A percentile compares a stretch with the other conserved stretches of the same genome.
These are phyloP conservation scores for Fusarium sp. DNA, from an alignment of 2,329 filamentous ascomycete genomes.

Conservation along the genomic window DNA sequence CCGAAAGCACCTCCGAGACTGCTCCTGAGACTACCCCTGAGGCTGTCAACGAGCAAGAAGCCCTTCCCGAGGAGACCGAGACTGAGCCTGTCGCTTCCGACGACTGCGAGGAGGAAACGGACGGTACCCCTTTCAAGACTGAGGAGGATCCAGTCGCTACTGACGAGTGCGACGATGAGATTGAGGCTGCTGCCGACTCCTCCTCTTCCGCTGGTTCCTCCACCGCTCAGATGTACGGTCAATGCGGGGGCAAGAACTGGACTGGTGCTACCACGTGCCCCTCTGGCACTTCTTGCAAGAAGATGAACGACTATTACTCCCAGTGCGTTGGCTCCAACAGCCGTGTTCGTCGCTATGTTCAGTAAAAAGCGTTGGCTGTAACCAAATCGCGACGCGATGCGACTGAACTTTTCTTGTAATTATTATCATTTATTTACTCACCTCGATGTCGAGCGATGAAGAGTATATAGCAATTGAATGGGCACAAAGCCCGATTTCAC, in stretches of 20 bases:
- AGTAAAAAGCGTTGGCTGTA: background rate
- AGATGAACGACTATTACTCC: slow-evolving; percentile 29
- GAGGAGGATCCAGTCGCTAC: background rate
- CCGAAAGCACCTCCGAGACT: background rate
- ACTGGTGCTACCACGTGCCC: slow-evolving; percentile 16
- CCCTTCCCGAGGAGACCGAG: background rate
- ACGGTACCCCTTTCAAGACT: background rate
- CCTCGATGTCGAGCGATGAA: background rate
- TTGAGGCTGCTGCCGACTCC: background rate
- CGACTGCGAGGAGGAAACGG: background rate
- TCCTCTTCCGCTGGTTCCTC: background rate
- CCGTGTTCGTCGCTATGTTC: slow-evolving; percentile 6
- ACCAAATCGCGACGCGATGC: background rate
- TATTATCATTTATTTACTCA: background rate
- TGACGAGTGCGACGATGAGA: background rate
- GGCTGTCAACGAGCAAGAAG: background rate
- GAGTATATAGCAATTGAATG: background rate
- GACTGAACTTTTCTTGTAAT: background rate
- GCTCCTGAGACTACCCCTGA: background rate
- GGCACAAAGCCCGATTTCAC: background rate
- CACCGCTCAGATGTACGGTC: slow-evolving; percentile 15
- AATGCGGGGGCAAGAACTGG: slow-evolving; percentile 22
- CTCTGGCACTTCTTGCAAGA: slow-evolving; percentile 19
- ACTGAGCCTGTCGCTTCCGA: background rate
- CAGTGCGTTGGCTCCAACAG: slow-evolving; percentile 18